Conservation (phyloP, 2,329 filamentous ascomycete genomes). For the Fusarium buxicola region DNA sequence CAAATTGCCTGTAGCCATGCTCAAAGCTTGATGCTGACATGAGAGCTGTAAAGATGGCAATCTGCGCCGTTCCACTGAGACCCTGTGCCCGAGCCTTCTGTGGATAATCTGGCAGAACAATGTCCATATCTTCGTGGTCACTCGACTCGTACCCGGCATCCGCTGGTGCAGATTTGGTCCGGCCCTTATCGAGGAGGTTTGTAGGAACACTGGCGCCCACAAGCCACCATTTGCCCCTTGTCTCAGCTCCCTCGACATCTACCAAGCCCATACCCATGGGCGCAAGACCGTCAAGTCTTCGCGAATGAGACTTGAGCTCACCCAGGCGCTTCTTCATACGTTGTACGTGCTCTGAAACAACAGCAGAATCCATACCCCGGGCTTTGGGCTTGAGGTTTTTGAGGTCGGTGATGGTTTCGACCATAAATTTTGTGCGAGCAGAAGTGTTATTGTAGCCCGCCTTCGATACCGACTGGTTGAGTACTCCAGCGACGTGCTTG, state of each 20-base stretch:
- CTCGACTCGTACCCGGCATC: constrained; percentile 45
- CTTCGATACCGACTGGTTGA: constrained; percentile 78
- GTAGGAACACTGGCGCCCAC: constrained; percentile 90
- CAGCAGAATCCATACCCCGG: constrained; percentile 74
- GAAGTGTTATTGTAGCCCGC: constrained; percentile 78
- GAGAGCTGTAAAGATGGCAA: constrained; percentile 92
- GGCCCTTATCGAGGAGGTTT: constrained; percentile 41
- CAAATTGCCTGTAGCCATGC: constrained; percentile 82
- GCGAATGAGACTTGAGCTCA: constrained; percentile 71
- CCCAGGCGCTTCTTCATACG: constrained; percentile 91
- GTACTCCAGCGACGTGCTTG: constrained; percentile 86
- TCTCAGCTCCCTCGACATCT: constrained; percentile 86
- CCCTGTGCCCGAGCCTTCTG: constrained; percentile 83
- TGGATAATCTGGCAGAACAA: constrained; percentile 72
- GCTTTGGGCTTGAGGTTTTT: constrained; percentile 94
- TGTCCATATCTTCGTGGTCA: constrained; percentile 61
- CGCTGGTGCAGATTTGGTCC: constrained; percentile 45
- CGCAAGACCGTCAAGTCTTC: constrained; percentile 77
- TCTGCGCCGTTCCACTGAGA: constrained; percentile 87
- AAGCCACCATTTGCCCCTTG: constrained; percentile 97
- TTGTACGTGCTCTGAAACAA: constrained; percentile 83
- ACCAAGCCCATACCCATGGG: constrained; percentile 83
- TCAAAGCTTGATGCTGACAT: constrained; percentile 87
- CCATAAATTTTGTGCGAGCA: constrained; percentile 95
- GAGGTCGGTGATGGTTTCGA: constrained; percentile 93